Evolutionary conservation across 495 filamentous ascomycete genomes (phyloP).

Genomic region (Penicillium odoratum): DNA sequence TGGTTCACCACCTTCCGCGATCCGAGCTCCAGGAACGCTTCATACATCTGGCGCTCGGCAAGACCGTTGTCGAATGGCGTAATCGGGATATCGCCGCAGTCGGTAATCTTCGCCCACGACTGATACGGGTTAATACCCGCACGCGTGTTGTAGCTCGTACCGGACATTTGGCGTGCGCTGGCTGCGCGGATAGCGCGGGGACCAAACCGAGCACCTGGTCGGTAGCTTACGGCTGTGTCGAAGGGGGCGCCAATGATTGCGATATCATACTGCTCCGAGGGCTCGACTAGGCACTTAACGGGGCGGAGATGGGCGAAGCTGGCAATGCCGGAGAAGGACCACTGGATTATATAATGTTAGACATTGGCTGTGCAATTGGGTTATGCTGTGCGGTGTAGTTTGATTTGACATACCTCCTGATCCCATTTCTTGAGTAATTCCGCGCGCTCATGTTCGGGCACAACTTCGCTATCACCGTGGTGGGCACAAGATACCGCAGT

Average conservation of each 20-base stretch:
- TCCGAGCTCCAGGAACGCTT: conserved; percentile 67
- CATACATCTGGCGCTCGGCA: conserved; percentile 74
- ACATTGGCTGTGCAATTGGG: not conserved
- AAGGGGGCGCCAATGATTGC: conserved; percentile 81
- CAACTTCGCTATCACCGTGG: conserved; percentile 40
- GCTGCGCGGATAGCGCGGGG: conserved; percentile 80
- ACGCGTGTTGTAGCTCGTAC: conserved; percentile 75
- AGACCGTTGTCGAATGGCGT: conserved; percentile 76
- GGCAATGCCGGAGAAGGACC: conserved; percentile 74
- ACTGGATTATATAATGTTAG: conserved; percentile 43
- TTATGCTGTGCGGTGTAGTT: not conserved
- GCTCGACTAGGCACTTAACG: conserved; percentile 70
- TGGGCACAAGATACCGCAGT: conserved; percentile 39
- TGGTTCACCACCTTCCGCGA: conserved; percentile 44
- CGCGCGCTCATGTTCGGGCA: conserved; percentile 43
- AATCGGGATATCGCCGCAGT: conserved; percentile 84
- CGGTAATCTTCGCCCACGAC: conserved; percentile 70
- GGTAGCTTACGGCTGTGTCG: conserved; percentile 78
- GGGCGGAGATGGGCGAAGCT: conserved; percentile 79
- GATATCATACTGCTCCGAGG: conserved; percentile 69
- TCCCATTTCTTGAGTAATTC: conserved; percentile 55
- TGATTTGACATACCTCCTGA: conserved; percentile 40
- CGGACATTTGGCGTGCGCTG: conserved; percentile 68
- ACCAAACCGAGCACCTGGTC: conserved; percentile 81
- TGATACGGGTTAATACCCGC: conserved; percentile 75